Percentiles rank a stretch among this genome's conserved stretches.
Evolutionary conservation across 2,329 filamentous ascomycete species (phyloP).

Genomic region (Claviceps sp.): DNA sequence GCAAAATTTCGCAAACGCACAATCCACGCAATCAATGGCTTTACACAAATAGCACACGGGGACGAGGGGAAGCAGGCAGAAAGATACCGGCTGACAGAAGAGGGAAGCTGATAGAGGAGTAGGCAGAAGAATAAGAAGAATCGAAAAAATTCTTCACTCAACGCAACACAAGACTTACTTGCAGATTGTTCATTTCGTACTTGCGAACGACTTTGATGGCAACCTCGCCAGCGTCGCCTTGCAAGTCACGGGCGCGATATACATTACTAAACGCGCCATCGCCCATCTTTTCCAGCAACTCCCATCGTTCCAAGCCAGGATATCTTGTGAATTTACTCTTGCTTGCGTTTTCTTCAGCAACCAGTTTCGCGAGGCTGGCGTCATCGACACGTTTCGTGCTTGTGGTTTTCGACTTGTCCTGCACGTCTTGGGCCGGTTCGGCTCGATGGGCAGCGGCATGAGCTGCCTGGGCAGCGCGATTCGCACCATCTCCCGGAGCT

Average conservation of each 20-base stretch:
- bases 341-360: slow-evolving; percentile 82
- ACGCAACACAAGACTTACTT: slow-evolving; percentile 54
- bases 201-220: slow-evolving; percentile 98
- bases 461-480: slow-evolving; percentile 55
- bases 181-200: slow-evolving; percentile 96
- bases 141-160: slow-evolving; percentile 2
- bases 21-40: slow-evolving; percentile 1
- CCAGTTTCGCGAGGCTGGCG: slow-evolving; percentile 66
- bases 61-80: not conserved
- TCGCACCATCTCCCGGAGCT: slow-evolving; percentile 45
- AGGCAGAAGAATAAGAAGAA: slow-evolving; percentile 16
- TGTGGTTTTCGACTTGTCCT: slow-evolving; percentile 11
- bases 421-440: slow-evolving; percentile 44
- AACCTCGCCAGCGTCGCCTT: slow-evolving; percentile 62
- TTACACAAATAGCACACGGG: slow-evolving; percentile 2
- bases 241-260: slow-evolving; percentile 69
- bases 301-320: slow-evolving; percentile 47
- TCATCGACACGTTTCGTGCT: slow-evolving; percentile 35
- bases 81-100: not conserved
- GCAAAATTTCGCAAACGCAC: slow-evolving; percentile 10
- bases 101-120: not conserved
- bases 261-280: slow-evolving; percentile 99
- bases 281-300: slow-evolving; percentile 90
- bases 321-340: slow-evolving; percentile 68
- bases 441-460: slow-evolving; percentile 50